Evolutionary conservation across 768 basidiomycete species (phyloP).

Genomic region (Hygrophorus pudorinus): DNA sequence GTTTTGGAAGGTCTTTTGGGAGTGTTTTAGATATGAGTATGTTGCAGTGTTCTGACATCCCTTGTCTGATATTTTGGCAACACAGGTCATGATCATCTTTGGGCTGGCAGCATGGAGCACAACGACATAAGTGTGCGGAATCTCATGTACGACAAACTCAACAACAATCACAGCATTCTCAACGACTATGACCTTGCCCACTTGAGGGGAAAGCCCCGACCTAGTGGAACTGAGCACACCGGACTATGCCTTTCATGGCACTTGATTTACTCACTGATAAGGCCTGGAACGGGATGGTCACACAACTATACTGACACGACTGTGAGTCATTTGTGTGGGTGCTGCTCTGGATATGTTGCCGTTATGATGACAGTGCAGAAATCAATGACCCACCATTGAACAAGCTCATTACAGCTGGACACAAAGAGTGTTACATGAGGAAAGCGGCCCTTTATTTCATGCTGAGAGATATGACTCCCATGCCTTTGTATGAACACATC

Average conservation of each 20-base stretch:
- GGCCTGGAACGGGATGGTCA: slow-evolving; percentile 1
- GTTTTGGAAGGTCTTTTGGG: neutral
- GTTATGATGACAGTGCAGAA: neutral
- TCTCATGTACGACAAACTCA: slow-evolving; percentile 5
- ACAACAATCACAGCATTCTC: slow-evolving; percentile 3
- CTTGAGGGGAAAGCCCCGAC: neutral
- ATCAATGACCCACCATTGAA: too few relatives aligned
- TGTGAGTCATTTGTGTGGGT: slow-evolving; percentile 5
- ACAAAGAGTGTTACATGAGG: too few relatives aligned
- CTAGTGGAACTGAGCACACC: slow-evolving; percentile 11
- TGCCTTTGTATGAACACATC: too few relatives aligned
- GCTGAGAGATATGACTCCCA: too few relatives aligned
- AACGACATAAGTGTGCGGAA: slow-evolving; percentile 5
- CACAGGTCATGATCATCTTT: slow-evolving; percentile 5
- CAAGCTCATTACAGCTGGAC: too few relatives aligned
- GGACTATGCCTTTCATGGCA: slow-evolving; percentile 23
- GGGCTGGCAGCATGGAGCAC: slow-evolving; percentile 2
- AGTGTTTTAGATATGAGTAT: neutral
- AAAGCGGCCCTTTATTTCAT: too few relatives aligned
- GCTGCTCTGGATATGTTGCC: slow-evolving; percentile 3
- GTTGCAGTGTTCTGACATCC: neutral
- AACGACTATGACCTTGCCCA: slow-evolving; percentile 6
- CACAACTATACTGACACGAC: too few relatives aligned
- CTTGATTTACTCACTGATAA: slow-evolving; percentile 13
- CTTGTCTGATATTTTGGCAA: too few relatives aligned